Evolutionary conservation across 495 filamentous ascomycete species (phyloP).

Genomic region (Patellaria atrata): DNA sequence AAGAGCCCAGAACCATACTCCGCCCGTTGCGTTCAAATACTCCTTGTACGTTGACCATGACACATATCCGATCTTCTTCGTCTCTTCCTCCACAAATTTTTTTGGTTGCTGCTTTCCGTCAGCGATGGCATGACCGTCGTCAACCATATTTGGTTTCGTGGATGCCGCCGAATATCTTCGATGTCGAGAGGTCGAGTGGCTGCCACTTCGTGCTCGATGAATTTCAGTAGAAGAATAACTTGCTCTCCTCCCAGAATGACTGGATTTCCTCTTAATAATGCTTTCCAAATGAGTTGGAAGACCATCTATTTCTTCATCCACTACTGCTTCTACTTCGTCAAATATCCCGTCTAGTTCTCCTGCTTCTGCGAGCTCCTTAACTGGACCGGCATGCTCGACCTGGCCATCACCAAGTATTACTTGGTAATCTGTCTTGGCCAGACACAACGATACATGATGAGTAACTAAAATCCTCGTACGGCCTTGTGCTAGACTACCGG

Average conservation of each 20-base stretch:
- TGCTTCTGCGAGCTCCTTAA: slow-evolving; percentile 41
- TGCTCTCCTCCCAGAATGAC: neutral
- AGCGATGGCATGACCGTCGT: slow-evolving; percentile 14
- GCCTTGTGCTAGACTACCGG: slow-evolving; percentile 49
- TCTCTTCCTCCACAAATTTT: slow-evolving; percentile 63
- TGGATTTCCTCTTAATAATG: neutral
- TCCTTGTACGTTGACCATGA: slow-evolving; percentile 44
- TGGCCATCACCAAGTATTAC: slow-evolving; percentile 55
- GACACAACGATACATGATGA: slow-evolving; percentile 62
- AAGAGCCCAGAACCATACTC: slow-evolving; percentile 44
- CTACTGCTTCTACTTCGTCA: slow-evolving; percentile 33
- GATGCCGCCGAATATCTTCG: slow-evolving; percentile 6
- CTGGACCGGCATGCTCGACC: slow-evolving; percentile 43
- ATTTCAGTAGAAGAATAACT: too few relatives aligned
- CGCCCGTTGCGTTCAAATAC: slow-evolving; percentile 54
- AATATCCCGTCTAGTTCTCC: slow-evolving; percentile 46
- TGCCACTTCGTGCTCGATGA: neutral
- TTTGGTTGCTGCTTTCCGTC: slow-evolving; percentile 32
- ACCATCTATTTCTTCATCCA: slow-evolving; percentile 18
- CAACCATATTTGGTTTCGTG: slow-evolving; percentile 10
- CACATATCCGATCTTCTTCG: slow-evolving; percentile 49
- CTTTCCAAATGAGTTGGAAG: slow-evolving; percentile 28
- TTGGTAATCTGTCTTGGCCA: slow-evolving; percentile 53
- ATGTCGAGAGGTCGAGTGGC: neutral
- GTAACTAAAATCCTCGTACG: slow-evolving; percentile 70